These are phyloP conservation scores for Metschnikowia drakensbergensis DNA, from an alignment of 805 yeast genomes.

Conservation along the genomic window DNA sequence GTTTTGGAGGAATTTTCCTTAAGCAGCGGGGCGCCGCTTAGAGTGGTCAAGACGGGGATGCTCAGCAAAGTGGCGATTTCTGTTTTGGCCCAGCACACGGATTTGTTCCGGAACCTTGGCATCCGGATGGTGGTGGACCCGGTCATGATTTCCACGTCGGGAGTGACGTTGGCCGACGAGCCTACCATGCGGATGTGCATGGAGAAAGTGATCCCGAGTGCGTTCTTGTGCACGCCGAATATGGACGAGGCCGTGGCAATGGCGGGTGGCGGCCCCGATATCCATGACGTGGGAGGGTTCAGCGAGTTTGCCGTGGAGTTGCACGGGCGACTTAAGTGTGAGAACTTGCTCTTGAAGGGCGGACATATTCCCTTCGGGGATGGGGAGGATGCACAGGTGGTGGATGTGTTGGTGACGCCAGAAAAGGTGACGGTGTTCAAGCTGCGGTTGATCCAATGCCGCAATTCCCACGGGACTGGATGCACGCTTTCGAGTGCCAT, in stretches of 20 bases:
- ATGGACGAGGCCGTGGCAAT: conserved; percentile 52
- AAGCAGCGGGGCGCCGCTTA: conserved; percentile 36
- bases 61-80: conserved; percentile 53
- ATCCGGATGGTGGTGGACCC: conserved; percentile 67
- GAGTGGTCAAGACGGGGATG: conserved; percentile 78
- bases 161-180: conserved; percentile 52
- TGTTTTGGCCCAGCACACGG: conserved; percentile 39
- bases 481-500: conserved; percentile 83
- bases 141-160: conserved; percentile 80
- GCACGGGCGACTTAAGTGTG: conserved; percentile 34
- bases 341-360: conserved; percentile 68
- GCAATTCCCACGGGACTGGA: conserved; percentile 84
- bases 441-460: conserved; percentile 44
- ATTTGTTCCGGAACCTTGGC: conserved; percentile 22
- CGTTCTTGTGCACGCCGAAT: conserved; percentile 73
- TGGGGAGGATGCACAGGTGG: background rate
- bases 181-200: conserved; percentile 43
- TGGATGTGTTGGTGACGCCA: conserved; percentile 6
- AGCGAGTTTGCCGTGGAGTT: conserved; percentile 21
- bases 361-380: conserved; percentile 61
- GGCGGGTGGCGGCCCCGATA: background rate
- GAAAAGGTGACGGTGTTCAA: conserved; percentile 41
- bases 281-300: conserved; percentile 36
- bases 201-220: conserved; percentile 44
- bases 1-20: conserved; percentile 54